Percentiles rank a stretch among this genome's conserved stretches.
phyloP scores from a whole-genome alignment of 805 yeast species.

The Metschnikowia cerradonensis region DNA sequence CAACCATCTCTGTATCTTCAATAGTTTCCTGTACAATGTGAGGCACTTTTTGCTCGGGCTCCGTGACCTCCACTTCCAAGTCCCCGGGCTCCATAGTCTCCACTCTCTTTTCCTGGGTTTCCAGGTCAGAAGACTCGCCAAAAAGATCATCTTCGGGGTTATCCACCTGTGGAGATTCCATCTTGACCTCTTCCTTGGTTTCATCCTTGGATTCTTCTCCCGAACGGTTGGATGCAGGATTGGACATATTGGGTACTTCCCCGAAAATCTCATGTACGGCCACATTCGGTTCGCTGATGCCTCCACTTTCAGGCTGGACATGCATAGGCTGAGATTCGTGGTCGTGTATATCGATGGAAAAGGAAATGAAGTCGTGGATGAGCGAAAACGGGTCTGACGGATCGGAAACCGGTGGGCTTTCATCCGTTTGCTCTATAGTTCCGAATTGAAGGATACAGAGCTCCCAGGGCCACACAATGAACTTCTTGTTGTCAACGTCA shows the following conservation, averaged over 20 bases:
- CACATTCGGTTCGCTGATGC: not conserved
- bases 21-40: no score
- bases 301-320: not conserved
- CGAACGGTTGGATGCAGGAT: constrained; percentile 4
- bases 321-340: not conserved
- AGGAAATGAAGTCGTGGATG: constrained; percentile 29
- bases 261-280: not conserved
- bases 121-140: constrained; percentile 16
- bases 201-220: not conserved
- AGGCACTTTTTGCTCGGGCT: no score
- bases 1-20: not conserved
- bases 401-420: not conserved
- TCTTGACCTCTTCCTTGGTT: not conserved
- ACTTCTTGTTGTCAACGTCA: constrained; percentile 50
- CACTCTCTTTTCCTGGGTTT: constrained; percentile 1
- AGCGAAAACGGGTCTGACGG: constrained; percentile 28
- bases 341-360: constrained; percentile 18
- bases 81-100: not conserved
- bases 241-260: constrained; percentile 6
- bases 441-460: constrained; percentile 59
- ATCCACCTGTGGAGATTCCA: not conserved
- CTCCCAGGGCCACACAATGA: constrained; percentile 68
- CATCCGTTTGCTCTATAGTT: constrained; percentile 6
- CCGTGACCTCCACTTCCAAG: not conserved
- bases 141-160: constrained; percentile 16